Base-by-base conservation (phyloP, 2,329 filamentous ascomycete species). In the Iodosphaeria phyllophila region DNA sequence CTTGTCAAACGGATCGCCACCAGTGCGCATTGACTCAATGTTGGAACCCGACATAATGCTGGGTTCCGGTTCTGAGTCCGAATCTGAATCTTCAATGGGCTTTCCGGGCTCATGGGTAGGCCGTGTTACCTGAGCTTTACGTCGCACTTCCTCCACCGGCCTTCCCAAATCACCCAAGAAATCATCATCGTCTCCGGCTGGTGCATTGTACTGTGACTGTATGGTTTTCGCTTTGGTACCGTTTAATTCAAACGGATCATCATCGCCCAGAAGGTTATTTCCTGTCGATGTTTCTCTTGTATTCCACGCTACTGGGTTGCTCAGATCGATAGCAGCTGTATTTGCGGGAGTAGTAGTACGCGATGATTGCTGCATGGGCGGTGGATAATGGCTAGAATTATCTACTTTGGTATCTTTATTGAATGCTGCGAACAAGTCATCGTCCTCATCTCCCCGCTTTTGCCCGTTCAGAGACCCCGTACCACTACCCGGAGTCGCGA, bases 161-260 rank as follows among this genome's bases (percentile, higher is more conserved):
- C 63, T 66, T 8, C 51, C 68, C 11, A 77, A 45, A 33, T 74
- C 68, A 6, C 72, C 72, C 13, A 77, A 45, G 22, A 77, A 62
- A 37, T 77, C 71, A 29, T 74, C 64, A 23, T 73, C 66, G 16
- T 72, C 67, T n/a, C 47, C 48, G n/a, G n/a, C n/a, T n/a, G n/a
- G n/a, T n/a, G n/a, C n/a, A n/a, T n/a, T n/a, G n/a, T n/a, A n/a
- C n/a, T n/a, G n/a, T n/a, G n/a, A n/a, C n/a, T n/a, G n/a, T n/a
- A n/a, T n/a, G 1, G 35, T 28, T 11, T 14, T 15, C 21, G 21
- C 11, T 33, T 66, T 64, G 39, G 82, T 45, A 34, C 74, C 57
- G 30, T 60, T 73, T 18, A 93, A 54, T 1, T 80, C 86, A 44
- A 95, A 93, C 2, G 83, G 80, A 42, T 92, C 82, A 42, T 92